phyloP scores from a whole-genome alignment of 169 alveolate species.

The Plasmodium falciparum region DNA sequence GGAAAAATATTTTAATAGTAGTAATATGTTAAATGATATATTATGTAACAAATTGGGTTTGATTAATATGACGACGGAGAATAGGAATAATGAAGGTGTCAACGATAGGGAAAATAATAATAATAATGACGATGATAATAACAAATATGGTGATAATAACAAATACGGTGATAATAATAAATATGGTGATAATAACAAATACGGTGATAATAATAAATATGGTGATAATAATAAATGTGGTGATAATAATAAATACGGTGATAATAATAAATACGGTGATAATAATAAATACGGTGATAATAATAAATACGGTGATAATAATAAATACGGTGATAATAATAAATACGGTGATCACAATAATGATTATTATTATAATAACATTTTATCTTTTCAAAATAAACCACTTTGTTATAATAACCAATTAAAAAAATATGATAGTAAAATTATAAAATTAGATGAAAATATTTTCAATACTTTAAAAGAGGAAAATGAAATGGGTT shows the following conservation, averaged over 20 bases:
- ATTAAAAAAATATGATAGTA: too few relatives aligned
- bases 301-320: too few relatives aligned
- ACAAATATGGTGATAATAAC: background rate
- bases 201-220: background rate
- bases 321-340: background rate
- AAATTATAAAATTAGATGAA: too few relatives aligned
- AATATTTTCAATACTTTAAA: too few relatives aligned
- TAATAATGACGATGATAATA: background rate
- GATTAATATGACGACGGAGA: too few relatives aligned
- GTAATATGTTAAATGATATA: slow-evolving; percentile 48
- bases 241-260: background rate
- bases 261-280: too few relatives aligned
- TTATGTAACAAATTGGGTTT: slow-evolving; percentile 1
- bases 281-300: too few relatives aligned
- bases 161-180: background rate
- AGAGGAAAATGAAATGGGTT: too few relatives aligned
- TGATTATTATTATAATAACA: too few relatives aligned
- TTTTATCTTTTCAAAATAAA: too few relatives aligned
- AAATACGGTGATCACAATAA: too few relatives aligned
- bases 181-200: background rate
- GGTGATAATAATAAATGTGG: background rate
- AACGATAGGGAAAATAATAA: background rate
- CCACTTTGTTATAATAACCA: too few relatives aligned
- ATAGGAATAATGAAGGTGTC: background rate
- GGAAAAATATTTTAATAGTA: slow-evolving; percentile 6